These are phyloP conservation scores for Penicillium thymicola DNA, from an alignment of 2,329 filamentous ascomycete genomes.

Conservation along the genomic window DNA sequence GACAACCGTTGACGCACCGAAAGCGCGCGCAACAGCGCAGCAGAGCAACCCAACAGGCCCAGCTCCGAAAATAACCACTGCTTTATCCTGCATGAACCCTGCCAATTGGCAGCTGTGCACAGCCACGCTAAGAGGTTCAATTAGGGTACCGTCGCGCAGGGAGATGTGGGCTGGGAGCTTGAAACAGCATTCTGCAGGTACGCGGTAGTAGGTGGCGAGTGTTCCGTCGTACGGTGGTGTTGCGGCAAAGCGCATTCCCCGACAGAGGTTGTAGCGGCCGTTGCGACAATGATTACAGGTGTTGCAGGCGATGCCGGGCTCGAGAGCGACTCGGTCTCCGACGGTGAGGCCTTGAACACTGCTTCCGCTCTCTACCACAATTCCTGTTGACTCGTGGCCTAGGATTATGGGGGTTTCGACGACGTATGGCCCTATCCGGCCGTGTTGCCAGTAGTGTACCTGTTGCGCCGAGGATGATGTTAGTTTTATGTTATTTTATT, in stretches of 20 bases:
- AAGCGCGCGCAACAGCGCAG: constrained; percentile 74
- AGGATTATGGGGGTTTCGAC: constrained; percentile 42
- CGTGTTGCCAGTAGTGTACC: constrained; percentile 43
- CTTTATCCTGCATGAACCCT: constrained; percentile 66
- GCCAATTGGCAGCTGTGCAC: constrained; percentile 77
- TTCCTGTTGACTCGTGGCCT: constrained; percentile 66
- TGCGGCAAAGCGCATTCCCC: constrained; percentile 80
- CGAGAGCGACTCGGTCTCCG: constrained; percentile 70
- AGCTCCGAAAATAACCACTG: constrained; percentile 76
- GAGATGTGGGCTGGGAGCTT: constrained; percentile 59
- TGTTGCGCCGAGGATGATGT: constrained; percentile 4
- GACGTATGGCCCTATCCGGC: constrained; percentile 36
- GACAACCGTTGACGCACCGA: constrained; percentile 74
- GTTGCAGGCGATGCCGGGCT: constrained; percentile 67
- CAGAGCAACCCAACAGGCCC: constrained; percentile 82
- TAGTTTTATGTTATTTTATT: background rate
- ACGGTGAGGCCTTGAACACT: constrained; percentile 53
- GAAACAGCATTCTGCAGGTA: constrained; percentile 84
- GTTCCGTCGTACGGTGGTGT: constrained; percentile 87
- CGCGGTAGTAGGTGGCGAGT: constrained; percentile 73
- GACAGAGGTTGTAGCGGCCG: constrained; percentile 83
- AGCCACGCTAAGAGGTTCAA: constrained; percentile 80
- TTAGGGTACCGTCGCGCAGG: constrained; percentile 79
- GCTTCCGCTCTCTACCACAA: constrained; percentile 57
- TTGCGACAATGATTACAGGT: constrained; percentile 69